A percentile compares a stretch with the other conserved stretches of the same genome.
phyloP scores from a whole-genome alignment of 176 grass and related monocot genomes.

The Musa acuminata region DNA sequence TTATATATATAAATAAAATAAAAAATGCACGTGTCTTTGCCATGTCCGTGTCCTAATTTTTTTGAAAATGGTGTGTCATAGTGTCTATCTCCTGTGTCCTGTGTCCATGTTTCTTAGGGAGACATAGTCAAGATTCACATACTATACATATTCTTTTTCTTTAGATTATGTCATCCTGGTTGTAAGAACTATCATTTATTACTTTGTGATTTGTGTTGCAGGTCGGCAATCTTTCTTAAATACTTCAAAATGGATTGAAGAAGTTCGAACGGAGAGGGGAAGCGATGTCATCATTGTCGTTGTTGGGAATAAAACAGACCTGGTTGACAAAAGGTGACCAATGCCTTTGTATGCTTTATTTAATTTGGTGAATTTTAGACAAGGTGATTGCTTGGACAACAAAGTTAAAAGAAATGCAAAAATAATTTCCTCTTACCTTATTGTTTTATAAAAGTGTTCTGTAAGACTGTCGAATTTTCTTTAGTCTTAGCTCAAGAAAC shows the following conservation, averaged over 20 bases:
- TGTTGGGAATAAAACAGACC: conserved; percentile 44
- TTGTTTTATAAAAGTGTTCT: neutral
- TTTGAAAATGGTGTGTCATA: too few species aligned
- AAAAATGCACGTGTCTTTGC: too few species aligned
- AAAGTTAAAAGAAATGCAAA: neutral
- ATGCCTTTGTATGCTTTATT: neutral
- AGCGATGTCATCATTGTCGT: conserved; percentile 48
- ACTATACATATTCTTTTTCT: neutral
- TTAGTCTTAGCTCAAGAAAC: neutral
- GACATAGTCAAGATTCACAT: neutral
- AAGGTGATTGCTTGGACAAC: neutral
- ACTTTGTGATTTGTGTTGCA: conserved; percentile 17
- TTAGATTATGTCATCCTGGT: neutral
- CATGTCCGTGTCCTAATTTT: too few species aligned
- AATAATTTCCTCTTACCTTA: neutral
- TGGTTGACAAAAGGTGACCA: conserved; percentile 39
- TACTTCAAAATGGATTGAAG: conserved; percentile 33
- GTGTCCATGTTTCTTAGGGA: neutral
- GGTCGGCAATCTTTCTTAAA: conserved; percentile 38
- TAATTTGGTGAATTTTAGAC: neutral
- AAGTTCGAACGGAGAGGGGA: conserved; percentile 34
- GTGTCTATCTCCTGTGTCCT: too few species aligned
- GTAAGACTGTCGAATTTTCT: neutral
- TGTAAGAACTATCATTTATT: neutral
- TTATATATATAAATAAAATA: too few species aligned